Percentiles rank a stretch among this genome's conserved stretches.
Evolutionary conservation across 2,329 filamentous ascomycete genomes (phyloP).

Genomic region (Penicillium thymicola): DNA sequence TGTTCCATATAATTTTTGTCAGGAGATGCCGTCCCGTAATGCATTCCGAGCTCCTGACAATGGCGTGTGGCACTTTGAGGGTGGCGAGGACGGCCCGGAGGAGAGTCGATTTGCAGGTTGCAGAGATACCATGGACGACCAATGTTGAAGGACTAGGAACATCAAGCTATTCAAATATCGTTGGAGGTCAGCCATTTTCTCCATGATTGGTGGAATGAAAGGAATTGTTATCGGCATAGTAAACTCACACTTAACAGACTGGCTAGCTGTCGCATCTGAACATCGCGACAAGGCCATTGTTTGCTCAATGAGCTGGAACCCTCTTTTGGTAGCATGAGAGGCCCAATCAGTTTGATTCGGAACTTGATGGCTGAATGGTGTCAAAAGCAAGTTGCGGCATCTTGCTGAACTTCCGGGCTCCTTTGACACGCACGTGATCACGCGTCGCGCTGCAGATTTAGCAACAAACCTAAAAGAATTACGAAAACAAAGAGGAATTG

Average conservation of each 20-base stretch:
- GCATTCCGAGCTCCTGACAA: constrained; percentile 46
- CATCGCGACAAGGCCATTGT: constrained; percentile 45
- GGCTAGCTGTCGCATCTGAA: constrained; percentile 42
- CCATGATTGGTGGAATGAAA: not conserved
- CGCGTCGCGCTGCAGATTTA: constrained; percentile 14
- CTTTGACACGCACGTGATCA: constrained; percentile 16
- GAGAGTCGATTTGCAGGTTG: constrained; percentile 80
- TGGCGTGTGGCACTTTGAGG: constrained; percentile 48
- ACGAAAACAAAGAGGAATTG: not conserved
- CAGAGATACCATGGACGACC: constrained; percentile 78
- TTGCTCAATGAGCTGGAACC: constrained; percentile 34
- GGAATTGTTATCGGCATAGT: not conserved
- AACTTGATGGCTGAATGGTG: not conserved
- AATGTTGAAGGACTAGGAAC: constrained; percentile 70
- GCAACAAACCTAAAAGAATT: not conserved
- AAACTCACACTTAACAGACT: constrained; percentile 41
- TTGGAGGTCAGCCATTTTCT: not conserved
- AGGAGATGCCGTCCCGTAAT: constrained; percentile 47
- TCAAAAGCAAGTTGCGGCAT: constrained; percentile 2
- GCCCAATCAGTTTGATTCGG: not conserved
- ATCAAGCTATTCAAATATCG: constrained; percentile 25
- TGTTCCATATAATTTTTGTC: constrained; percentile 45
- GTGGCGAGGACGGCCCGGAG: constrained; percentile 61
- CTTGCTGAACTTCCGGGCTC: constrained; percentile 2
- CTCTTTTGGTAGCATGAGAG: constrained; percentile 33